Evolutionary conservation across 1,139 yeast genomes (phyloP).

Genomic region (Ogataea hybrid): DNA sequence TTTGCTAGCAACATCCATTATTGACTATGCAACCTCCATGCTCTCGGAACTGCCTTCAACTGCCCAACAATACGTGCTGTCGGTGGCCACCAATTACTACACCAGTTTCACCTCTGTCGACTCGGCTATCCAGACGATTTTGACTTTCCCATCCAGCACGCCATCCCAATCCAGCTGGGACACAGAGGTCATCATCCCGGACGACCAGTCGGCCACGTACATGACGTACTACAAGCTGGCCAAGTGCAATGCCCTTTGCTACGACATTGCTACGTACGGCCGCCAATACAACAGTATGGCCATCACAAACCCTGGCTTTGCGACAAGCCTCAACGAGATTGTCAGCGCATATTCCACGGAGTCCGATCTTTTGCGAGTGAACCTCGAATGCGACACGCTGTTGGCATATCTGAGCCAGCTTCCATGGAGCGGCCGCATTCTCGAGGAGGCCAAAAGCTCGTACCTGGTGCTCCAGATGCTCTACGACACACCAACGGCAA

Average conservation of each 20-base stretch:
- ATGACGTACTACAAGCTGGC: slow-evolving; percentile 8
- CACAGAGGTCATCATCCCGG: slow-evolving; percentile 11
- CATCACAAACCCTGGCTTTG: slow-evolving; percentile 8
- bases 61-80: slow-evolving; percentile 3
- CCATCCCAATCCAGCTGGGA: slow-evolving; percentile 3
- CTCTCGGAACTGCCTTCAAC: slow-evolving; percentile 6
- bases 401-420: slow-evolving; percentile 5
- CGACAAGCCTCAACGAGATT: slow-evolving; percentile 2
- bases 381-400: slow-evolving; percentile 7
- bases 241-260: slow-evolving; percentile 9
- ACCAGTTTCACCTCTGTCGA: slow-evolving; percentile 7
- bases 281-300: slow-evolving; percentile 8
- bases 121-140: neutral
- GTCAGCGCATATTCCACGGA: slow-evolving; percentile 5
- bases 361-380: slow-evolving; percentile 2
- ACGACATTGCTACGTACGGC: slow-evolving; percentile 9
- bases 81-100: slow-evolving; percentile 4
- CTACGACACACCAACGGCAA: neutral
- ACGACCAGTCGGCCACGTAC: slow-evolving; percentile 1
- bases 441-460: slow-evolving; percentile 9
- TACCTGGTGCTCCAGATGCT: slow-evolving; percentile 5
- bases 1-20: slow-evolving; percentile 3
- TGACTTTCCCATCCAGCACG: slow-evolving; percentile 1
- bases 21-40: slow-evolving; percentile 5
- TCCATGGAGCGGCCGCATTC: slow-evolving; percentile 10